Base-by-base conservation (phyloP, 768 basidiomycete species). In the Termitomyces sp. region DNA sequence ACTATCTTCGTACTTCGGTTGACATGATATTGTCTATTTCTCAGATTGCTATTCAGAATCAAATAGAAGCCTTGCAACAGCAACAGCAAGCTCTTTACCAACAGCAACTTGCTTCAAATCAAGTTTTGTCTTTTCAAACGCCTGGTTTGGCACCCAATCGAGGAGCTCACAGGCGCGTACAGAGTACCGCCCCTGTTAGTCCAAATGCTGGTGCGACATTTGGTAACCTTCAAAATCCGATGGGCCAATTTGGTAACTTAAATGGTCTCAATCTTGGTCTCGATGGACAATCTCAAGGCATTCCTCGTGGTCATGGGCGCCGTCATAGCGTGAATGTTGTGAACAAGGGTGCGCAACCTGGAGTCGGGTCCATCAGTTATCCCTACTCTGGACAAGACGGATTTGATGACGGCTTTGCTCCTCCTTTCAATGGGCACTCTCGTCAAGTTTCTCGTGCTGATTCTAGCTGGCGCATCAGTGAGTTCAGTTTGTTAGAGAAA, bases 281-380 rank as follows among this genome's bases (percentile, higher is more conserved):
- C 40, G 89, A 90, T 65, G 81, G 80, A 13, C 87, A 88, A 64
- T 70, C 80, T 41, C 77, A 82, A 63, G 82, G 82, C 44, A 72
- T 90, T 48, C 88, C 90, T 50, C 85, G 90, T 58, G 90, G 90
- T 26, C 94, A 96, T 68, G 93, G 91, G 40, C 81, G 94, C 46
- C 79, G 94, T 57, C 92, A 94, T 70, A 94, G 92, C 62, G 93
- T 95, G 61, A 95, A 94, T 65, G 92, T 95, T 35, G 84, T 93
- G 60, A 92, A 90, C 71, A 93, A 94, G 70, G 70, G 68, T 47
- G 73, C 76, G 52, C 85, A 85, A 64, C 71, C 71, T 36, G 70
- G 61, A 46, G 65, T 74, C 3, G 79, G 79, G 16, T 78, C 81
- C 18, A 76, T 81, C 60, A 82, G 76, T 57, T 84, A 79, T 61